These are phyloP conservation scores for Mucor indicus DNA, from an alignment of 371 early-diverging fungal genomes.

Conservation along the genomic window DNA sequence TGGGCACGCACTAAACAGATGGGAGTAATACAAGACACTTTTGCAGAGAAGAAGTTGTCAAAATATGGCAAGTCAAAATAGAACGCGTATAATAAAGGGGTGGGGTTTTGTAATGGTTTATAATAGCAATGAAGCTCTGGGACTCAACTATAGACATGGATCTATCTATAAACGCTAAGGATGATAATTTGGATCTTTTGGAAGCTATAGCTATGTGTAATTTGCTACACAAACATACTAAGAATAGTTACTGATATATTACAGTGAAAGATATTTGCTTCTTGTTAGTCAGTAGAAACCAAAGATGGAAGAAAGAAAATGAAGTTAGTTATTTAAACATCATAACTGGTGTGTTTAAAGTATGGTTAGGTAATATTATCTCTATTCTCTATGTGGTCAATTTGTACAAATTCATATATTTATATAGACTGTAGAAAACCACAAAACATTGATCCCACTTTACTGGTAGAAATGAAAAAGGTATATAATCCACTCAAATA, in stretches of 20 bases:
- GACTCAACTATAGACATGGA: constrained; percentile 1
- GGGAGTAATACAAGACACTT: too few relatives aligned
- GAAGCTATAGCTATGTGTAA: constrained; percentile 6
- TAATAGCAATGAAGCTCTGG: constrained; percentile 8
- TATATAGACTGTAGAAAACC: constrained; percentile 2
- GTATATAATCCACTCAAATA: too few relatives aligned
- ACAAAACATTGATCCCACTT: not conserved
- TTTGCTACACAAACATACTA: not conserved
- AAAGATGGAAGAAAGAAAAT: constrained; percentile 5
- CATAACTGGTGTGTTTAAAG: not conserved
- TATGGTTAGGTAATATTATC: constrained; percentile 4
- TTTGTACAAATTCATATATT: too few relatives aligned
- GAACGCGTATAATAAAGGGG: too few relatives aligned
- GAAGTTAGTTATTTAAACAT: constrained; percentile 5
- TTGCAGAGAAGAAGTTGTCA: not conserved
- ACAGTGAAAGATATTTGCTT: constrained; percentile 2
- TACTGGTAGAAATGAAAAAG: constrained; percentile 2
- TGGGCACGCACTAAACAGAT: constrained; percentile 3
- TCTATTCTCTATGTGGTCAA: not conserved
- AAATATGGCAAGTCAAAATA: not conserved
- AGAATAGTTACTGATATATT: not conserved
- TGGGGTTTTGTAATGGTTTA: too few relatives aligned
- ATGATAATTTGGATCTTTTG: too few relatives aligned
- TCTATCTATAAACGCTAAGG: not conserved
- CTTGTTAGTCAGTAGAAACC: not conserved